Base-by-base conservation (phyloP, 2,329 filamentous ascomycete species). In the Sclerotinia trifoliorum region DNA sequence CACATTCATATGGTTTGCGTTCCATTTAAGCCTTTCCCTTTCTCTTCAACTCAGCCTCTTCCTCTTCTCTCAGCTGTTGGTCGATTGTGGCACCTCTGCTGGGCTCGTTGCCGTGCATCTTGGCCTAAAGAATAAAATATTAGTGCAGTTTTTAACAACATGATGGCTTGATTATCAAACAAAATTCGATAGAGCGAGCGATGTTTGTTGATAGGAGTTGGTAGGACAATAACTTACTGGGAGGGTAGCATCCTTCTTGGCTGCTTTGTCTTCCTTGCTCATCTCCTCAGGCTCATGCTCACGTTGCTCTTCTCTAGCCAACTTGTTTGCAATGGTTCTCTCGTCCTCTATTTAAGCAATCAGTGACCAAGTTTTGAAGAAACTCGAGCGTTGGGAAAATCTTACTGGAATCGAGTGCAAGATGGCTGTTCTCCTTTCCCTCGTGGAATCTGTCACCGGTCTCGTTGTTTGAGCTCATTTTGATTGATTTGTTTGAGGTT, bases 391-490 rank as follows among this genome's bases (percentile, higher is more conserved):
- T 24, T 8, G 10, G 5, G 15, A 32, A 5, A 17, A 21, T 19
- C 84, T 70, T 84, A 93, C 91, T 94, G 62, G 91, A 87, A 78
- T 95, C 91, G 67, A 85, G 84, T 71, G 84, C 82, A 70, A 83
- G 78, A 80, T 96, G 92, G 65, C 89, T 89, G 78, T 91, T 82
- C 69, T 84, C 78, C 78, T 89, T 83, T 74, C 92, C 92, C 81
- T 94, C 90, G 70, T 93, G 81, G 81, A 86, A 95, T 70, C 87
- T 84, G 64, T 95, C 91, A 69, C 88, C 89, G 68, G 84, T 88
- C 81, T 94, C 90, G 81, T 95, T 90, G 77, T 73, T 76, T 42
- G 60, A 62, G 57, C 71, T 74, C 74, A 74, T 75, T 51, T 69
- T 70, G 70, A 39, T 11, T 39, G 60, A 39, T 62, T 49, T 19